Percentiles rank a stretch among this genome's conserved stretches.
phyloP scores from a whole-genome alignment of 2,329 filamentous ascomycete species.

The Penicillium decumbens region DNA sequence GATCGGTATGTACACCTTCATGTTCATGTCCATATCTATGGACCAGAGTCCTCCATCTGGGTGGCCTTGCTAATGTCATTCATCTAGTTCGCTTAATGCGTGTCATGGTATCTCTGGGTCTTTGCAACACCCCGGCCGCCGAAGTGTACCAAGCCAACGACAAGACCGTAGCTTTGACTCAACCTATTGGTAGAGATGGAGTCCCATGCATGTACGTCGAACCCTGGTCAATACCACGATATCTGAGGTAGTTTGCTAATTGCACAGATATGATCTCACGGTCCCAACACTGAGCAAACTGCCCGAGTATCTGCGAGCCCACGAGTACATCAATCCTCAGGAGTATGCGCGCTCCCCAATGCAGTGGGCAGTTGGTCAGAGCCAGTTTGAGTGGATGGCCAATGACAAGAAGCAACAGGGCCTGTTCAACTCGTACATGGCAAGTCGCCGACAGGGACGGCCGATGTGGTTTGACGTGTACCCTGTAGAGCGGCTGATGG shows the following conservation, averaged over 20 bases:
- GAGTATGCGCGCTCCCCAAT: conserved; percentile 30
- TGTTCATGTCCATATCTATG: background rate
- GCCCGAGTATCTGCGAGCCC: conserved; percentile 28
- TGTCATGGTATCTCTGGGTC: conserved; percentile 27
- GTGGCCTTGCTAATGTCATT: background rate
- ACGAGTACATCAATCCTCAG: conserved; percentile 26
- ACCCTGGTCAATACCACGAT: background rate
- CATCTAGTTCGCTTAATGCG: conserved; percentile 31
- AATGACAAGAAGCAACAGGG: conserved; percentile 23
- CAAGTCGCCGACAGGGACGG: conserved; percentile 28
- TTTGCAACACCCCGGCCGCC: conserved; percentile 19
- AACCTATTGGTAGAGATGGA: conserved; percentile 29
- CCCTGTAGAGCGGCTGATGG: conserved; percentile 24
- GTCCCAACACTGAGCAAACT: conserved; percentile 31
- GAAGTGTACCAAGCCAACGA: conserved; percentile 27
- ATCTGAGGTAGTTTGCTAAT: background rate
- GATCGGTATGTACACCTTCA: conserved; percentile 22
- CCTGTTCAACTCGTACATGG: conserved; percentile 35
- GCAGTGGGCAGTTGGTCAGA: conserved; percentile 32
- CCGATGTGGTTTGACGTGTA: conserved; percentile 33
- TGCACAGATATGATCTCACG: conserved; percentile 24
- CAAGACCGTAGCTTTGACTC: conserved; percentile 25
- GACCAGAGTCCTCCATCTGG: background rate
- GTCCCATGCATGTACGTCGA: conserved; percentile 28
- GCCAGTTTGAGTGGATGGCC: conserved; percentile 34